Base-by-base conservation (phyloP, 768 basidiomycete genomes). In the Tricholomella constricta region DNA sequence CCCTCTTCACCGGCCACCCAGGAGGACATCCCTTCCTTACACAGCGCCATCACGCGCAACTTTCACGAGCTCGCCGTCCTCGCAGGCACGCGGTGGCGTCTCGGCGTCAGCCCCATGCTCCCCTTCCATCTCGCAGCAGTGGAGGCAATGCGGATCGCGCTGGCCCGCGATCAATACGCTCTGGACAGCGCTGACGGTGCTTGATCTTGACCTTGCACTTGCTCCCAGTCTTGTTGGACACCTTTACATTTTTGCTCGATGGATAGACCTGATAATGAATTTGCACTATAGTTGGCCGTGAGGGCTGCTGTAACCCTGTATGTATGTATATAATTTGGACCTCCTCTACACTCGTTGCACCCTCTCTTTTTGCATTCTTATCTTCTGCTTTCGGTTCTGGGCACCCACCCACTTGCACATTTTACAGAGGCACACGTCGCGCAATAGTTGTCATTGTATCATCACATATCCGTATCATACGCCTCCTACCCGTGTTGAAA, bases 121-220 rank as follows among this genome's bases (percentile, higher is more conserved):
- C 91, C 90, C 11, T 82, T 87, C 63, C 90, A 93, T 62, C 74
- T 92, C 31, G 85, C 83, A 26, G 88, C 88, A 14, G 75, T 89
- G 22, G 83, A 89, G 52, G 75, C 76, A 17, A 88, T 90, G 82
- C 68, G 70, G 31, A 66, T 67, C 41, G 76, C 75, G 15, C 62
- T 79, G 45, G 72, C 69, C 41, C 67, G 68, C 14, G 75, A 75
- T 47, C 57, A 56, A 22, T 47, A 49, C 32, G 57, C 54, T 4
- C 31, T 50, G n/a, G 57, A 59, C 27, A 26, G 46, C 6, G 20
- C 51, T 17, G 51, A 52, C 23, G 44, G 37, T 47, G 1, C 45
- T 8, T 53, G 19, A 38, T 14, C 20, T 27, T 14, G 36, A 15
- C 22, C 37, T 22, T 3, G 23, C 14, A 6, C 12, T 22, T 22